Conservation (phyloP, 768 basidiomycete species). For the Galerina sulciceps region DNA sequence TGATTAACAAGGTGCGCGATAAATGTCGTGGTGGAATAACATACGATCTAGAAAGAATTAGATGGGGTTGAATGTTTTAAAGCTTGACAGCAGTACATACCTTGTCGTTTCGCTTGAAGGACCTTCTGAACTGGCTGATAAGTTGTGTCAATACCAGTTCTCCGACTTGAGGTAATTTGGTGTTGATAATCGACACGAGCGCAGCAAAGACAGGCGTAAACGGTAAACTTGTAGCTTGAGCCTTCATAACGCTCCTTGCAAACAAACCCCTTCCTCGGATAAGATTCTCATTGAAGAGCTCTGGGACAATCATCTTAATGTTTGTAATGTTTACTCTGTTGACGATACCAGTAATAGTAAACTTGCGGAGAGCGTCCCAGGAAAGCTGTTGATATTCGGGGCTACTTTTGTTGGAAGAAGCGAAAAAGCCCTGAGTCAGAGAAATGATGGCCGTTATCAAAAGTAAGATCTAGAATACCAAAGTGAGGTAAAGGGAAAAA, state of each 20-base stretch:
- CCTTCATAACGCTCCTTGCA: constrained; percentile 95
- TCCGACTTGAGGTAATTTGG: constrained; percentile 95
- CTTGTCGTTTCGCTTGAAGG: constrained; percentile 98
- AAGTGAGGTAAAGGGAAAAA: background rate
- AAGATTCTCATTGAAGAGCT: constrained; percentile 92
- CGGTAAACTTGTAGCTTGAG: constrained; percentile 94
- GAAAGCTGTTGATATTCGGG: constrained; percentile 92
- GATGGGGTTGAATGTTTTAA: background rate
- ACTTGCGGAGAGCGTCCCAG: constrained; percentile 98
- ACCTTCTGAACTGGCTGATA: constrained; percentile 92
- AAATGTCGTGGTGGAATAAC: constrained; percentile 92
- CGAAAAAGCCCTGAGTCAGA: constrained; percentile 90
- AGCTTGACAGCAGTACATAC: constrained; percentile 44
- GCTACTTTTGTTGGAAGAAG: constrained; percentile 79
- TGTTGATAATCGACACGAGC: constrained; percentile 93
- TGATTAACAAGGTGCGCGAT: constrained; percentile 93
- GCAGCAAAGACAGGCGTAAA: constrained; percentile 98
- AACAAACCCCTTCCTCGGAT: constrained; percentile 93
- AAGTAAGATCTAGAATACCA: constrained; percentile 67
- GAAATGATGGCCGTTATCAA: constrained; percentile 93
- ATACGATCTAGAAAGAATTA: constrained; percentile 69
- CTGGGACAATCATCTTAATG: constrained; percentile 92
- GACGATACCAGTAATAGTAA: constrained; percentile 98
- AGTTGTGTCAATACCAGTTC: constrained; percentile 88
- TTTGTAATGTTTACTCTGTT: constrained; percentile 98